Percentiles rank a stretch among this genome's conserved stretches.
phyloP scores from a whole-genome alignment of 2,329 filamentous ascomycete species.

The Xylariaceae sp. region DNA sequence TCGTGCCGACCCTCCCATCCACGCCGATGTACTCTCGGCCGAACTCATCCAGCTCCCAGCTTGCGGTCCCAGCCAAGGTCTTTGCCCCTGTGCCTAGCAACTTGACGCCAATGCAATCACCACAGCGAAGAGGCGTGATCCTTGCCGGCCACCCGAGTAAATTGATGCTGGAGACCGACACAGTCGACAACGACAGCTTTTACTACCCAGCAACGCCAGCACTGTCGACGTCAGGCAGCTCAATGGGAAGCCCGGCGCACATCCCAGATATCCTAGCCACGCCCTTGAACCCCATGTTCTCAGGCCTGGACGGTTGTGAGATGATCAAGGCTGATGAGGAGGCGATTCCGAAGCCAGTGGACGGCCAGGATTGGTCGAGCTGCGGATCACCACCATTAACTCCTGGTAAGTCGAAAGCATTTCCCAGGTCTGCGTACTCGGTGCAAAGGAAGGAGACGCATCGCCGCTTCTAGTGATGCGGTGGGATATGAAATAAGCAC shows the following conservation, averaged over 20 bases:
- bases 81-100: constrained; percentile 58
- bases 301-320: constrained; percentile 65
- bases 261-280: constrained; percentile 71
- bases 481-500: too few relatives aligned
- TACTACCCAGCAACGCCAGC: constrained; percentile 85
- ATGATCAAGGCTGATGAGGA: constrained; percentile 70
- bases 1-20: constrained; percentile 58
- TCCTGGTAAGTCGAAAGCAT: constrained; percentile 66
- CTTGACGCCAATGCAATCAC: constrained; percentile 74
- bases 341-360: constrained; percentile 68
- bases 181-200: constrained; percentile 58
- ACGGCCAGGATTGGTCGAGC: constrained; percentile 72
- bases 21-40: constrained; percentile 65
- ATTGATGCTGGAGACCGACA: constrained; percentile 72
- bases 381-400: constrained; percentile 83
- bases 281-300: constrained; percentile 78
- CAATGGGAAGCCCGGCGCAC: constrained; percentile 79
- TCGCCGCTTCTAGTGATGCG: too few relatives aligned
- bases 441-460: too few relatives aligned
- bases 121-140: constrained; percentile 71
- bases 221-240: constrained; percentile 80
- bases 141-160: constrained; percentile 35
- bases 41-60: constrained; percentile 63
- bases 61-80: constrained; percentile 47
- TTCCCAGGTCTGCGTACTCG: neutral